Base-by-base conservation (phyloP, 495 filamentous ascomycete species). In the Talaromyces ruber region DNA sequence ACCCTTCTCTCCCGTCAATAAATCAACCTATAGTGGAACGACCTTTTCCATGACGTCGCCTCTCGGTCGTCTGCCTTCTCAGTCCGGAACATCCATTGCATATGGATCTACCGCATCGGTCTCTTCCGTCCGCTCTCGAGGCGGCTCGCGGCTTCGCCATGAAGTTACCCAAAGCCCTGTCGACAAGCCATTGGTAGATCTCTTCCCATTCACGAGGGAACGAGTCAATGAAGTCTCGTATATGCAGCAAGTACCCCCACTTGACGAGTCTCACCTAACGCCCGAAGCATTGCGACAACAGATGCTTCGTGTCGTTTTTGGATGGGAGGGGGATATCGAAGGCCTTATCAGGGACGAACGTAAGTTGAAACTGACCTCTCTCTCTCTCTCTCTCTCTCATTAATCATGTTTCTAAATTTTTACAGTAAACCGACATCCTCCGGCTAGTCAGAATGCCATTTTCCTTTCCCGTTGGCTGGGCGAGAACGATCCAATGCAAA, bases 301-400 rank as follows among this genome's bases (percentile, higher is more conserved):
- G 74, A 98, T 98, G 95, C 78, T 98, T 21, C 91, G 84, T 69
- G 88, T 91, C 29, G 91, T 98, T 1, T 98, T 98, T 76, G 95
- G 94, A 9, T 98, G 93, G 92, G 86, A 91, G 61, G 88, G 88
- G 56, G 92, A 97, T 67, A 86, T 92, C 58, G 84, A 92, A 57
- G 86, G 84, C 39, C 74, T 98, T 67, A 86, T 98, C 55, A 84
- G 85, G 26, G 94, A 98, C 72, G 95, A 98, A 66, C 67, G 84
- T 85, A 77, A 66, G 82, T 76, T 39, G 32, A 34, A 34, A 3
- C 14, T 14, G 3, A 12, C 4, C 32, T 12, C 1, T 34, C 14
- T 34, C n/a, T n/a, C n/a, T n/a, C n/a, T n/a, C n/a, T n/a, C n/a
- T n/a, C n/a, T n/a, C n/a, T n/a, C n/a, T n/a, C n/a, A n/a, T n/a